Conservation (phyloP, 345 rosid genomes). For the Sonneratia alba region DNA sequence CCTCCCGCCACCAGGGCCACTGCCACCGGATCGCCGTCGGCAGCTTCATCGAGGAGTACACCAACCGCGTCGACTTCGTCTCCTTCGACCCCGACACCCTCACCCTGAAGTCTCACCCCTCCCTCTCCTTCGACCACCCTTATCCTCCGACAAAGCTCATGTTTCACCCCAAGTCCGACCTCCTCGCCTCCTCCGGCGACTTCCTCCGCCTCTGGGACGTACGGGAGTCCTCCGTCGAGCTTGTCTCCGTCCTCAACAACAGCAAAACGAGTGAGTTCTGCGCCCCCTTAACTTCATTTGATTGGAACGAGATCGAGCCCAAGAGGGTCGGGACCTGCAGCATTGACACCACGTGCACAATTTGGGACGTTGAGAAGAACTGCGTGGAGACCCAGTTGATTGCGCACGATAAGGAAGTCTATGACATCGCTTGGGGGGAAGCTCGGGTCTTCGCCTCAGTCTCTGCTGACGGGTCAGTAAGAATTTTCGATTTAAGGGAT, state of each 20-base stretch:
- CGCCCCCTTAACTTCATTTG: slow-evolving; percentile 79
- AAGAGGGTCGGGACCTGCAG: slow-evolving; percentile 80
- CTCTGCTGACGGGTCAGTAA: slow-evolving; percentile 83
- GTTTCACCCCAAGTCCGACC: slow-evolving; percentile 79
- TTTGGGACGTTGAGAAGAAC: slow-evolving; percentile 82
- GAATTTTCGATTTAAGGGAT: slow-evolving; percentile 78
- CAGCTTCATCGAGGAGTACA: slow-evolving; percentile 76
- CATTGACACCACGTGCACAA: slow-evolving; percentile 89
- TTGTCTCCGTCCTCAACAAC: slow-evolving; percentile 56
- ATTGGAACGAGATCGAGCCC: slow-evolving; percentile 93
- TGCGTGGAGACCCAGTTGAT: slow-evolving; percentile 86
- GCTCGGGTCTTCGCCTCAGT: slow-evolving; percentile 92
- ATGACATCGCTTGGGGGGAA: slow-evolving; percentile 97
- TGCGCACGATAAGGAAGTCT: slow-evolving; percentile 94
- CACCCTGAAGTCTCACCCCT: slow-evolving; percentile 52
- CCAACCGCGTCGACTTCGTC: slow-evolving; percentile 73
- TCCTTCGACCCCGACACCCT: slow-evolving; percentile 70
- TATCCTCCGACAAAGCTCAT: slow-evolving; percentile 88
- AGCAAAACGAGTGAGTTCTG: slow-evolving; percentile 84
- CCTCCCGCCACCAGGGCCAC: slow-evolving; percentile 23
- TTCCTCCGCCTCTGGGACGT: slow-evolving; percentile 83
- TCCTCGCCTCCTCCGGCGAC: slow-evolving; percentile 88
- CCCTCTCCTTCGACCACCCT: slow-evolving; percentile 86
- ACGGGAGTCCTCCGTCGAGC: slow-evolving; percentile 59
- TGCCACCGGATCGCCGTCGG: slow-evolving; percentile 74